Percentiles rank a stretch among this genome's conserved stretches.
Evolutionary conservation across 2,329 filamentous ascomycete genomes (phyloP).

Genomic region (Arthrocladium fulminans): DNA sequence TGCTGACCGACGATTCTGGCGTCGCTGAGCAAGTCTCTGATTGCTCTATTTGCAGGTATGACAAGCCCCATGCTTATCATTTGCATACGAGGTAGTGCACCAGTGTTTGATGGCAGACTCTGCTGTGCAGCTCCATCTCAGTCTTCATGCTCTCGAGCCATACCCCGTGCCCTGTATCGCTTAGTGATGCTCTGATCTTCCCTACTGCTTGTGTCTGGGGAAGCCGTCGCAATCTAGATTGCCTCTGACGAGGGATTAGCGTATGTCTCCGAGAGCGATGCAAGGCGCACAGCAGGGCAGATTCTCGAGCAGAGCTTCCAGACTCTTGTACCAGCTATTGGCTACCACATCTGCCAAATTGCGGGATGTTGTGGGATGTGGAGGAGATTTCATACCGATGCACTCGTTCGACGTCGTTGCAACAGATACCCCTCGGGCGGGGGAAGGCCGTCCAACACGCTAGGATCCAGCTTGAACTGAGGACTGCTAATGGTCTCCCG

Average conservation of each 20-base stretch:
- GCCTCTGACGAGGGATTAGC: no score
- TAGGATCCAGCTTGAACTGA: slow-evolving; percentile 23
- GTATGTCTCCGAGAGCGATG: no score
- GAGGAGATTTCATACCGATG: slow-evolving; percentile 10
- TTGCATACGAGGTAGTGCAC: neutral
- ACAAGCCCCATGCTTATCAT: neutral
- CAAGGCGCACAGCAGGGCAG: no score
- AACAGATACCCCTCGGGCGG: slow-evolving; percentile 23
- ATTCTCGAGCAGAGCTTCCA: neutral
- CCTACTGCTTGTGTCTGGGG: no score
- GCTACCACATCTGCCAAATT: neutral
- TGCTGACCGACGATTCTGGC: neutral
- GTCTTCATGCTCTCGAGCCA: no score
- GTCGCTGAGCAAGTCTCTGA: neutral
- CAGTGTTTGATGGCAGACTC: no score
- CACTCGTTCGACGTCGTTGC: slow-evolving; percentile 19
- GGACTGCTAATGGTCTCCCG: slow-evolving; percentile 24
- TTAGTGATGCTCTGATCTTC: no score
- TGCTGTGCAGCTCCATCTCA: neutral
- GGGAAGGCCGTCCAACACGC: slow-evolving; percentile 22
- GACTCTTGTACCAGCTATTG: neutral
- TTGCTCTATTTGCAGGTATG: neutral
- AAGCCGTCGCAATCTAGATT: no score
- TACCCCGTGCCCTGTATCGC: no score
- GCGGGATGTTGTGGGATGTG: neutral